phyloP scores from a whole-genome alignment of 306 rosid genomes.

The Pterocarpus macrocarpus region DNA sequence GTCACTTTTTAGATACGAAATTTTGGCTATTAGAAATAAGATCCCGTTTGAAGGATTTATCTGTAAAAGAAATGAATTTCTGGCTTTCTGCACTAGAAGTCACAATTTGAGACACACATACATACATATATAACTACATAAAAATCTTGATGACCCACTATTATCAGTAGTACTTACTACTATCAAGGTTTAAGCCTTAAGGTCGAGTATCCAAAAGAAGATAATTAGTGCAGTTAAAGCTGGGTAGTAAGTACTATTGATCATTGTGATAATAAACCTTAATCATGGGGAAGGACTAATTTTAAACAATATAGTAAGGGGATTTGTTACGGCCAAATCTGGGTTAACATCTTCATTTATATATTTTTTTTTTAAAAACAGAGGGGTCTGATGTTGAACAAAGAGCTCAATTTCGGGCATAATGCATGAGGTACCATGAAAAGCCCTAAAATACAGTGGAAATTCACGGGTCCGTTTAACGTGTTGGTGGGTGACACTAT shows the following conservation, averaged over 20 bases:
- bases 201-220: neutral
- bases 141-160: neutral
- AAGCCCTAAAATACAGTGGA: neutral
- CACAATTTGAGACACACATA: neutral
- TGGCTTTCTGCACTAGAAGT: neutral
- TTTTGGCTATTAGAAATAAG: slow-evolving; percentile 4
- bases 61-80: neutral
- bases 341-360: neutral
- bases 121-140: neutral
- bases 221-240: too few relatives aligned
- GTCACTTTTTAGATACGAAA: slow-evolving; percentile 11
- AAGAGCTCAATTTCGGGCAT: neutral
- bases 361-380: neutral
- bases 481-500: slow-evolving; percentile 13
- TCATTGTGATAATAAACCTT: neutral
- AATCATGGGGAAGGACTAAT: too few relatives aligned
- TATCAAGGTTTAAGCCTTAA: neutral
- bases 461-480: neutral
- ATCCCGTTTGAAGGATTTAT: slow-evolving; percentile 21
- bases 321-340: neutral
- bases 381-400: neutral
- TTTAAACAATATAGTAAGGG: too few relatives aligned
- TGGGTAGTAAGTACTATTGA: too few relatives aligned
- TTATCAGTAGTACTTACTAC: too few relatives aligned
- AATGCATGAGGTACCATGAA: neutral